Evolutionary conservation across 1,284 basidiomycete species (phyloP).

Genomic region (Trametes versicolor): DNA sequence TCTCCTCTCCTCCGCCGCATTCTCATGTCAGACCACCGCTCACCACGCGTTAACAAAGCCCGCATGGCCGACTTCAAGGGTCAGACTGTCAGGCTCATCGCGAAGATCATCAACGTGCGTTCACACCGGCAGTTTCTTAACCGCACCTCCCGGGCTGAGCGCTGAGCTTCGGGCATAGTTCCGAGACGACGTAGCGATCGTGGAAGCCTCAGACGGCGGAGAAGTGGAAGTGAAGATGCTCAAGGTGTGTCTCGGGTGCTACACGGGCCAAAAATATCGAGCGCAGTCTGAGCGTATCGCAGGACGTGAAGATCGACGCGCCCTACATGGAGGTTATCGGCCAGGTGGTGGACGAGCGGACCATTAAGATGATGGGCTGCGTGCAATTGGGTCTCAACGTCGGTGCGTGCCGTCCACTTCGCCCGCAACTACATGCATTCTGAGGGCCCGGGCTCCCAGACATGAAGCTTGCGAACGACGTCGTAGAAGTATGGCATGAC

Average conservation of each 20-base stretch:
- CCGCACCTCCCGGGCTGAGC: no score
- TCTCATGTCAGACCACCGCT: conserved; percentile 53
- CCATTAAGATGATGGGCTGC: conserved; percentile 69
- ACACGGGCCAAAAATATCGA: not conserved
- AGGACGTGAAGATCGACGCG: conserved; percentile 62
- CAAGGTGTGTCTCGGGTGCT: conserved; percentile 8
- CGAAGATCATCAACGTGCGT: conserved; percentile 73
- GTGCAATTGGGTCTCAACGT: conserved; percentile 73
- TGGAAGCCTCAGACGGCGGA: conserved; percentile 78
- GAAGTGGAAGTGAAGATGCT: conserved; percentile 63
- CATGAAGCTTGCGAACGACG: conserved; percentile 71
- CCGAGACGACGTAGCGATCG: conserved; percentile 61
- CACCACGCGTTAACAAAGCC: conserved; percentile 74
- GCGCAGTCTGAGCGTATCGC: not conserved
- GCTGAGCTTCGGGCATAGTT: conserved; percentile 48
- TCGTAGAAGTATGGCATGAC: conserved; percentile 72
- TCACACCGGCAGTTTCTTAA: not conserved
- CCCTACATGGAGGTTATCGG: conserved; percentile 83
- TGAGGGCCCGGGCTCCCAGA: conserved; percentile 51
- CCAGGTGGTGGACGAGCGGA: conserved; percentile 65
- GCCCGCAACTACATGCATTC: not conserved
- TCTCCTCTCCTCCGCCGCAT: not conserved
- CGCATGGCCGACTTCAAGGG: conserved; percentile 63
- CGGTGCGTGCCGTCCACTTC: conserved; percentile 58
- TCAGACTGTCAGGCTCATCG: conserved; percentile 75